A percentile compares a stretch with the other conserved stretches of the same genome.
Evolutionary conservation across 2,329 filamentous ascomycete genomes (phyloP).

Genomic region (Cladosporium sp.): DNA sequence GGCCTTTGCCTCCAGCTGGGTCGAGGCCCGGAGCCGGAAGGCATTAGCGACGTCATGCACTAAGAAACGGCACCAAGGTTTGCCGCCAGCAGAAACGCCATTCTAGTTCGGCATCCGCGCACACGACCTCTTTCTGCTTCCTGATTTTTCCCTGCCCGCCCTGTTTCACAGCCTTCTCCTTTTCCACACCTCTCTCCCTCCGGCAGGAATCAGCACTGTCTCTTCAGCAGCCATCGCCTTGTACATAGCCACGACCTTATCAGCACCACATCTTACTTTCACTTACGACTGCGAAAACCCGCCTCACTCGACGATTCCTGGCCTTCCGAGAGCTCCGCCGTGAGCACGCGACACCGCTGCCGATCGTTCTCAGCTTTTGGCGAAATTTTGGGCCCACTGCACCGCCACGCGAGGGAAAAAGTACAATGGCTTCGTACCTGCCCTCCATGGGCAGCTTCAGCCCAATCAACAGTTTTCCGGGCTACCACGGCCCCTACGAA

Average conservation of each 20-base stretch:
- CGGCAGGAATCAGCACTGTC: constrained; percentile 7
- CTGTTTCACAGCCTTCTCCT: background rate
- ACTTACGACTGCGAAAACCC: background rate
- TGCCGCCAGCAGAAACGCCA: background rate
- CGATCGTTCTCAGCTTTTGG: background rate
- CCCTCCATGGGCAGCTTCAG: constrained; percentile 33
- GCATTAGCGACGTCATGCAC: too few relatives aligned
- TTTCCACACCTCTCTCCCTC: background rate
- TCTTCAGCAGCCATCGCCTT: background rate
- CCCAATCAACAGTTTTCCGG: constrained; percentile 65
- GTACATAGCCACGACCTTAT: background rate
- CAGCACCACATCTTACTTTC: background rate
- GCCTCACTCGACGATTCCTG: background rate
- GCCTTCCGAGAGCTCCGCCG: background rate
- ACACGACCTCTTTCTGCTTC: constrained; percentile 10
- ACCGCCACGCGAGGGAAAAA: background rate
- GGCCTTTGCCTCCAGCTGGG: too few relatives aligned
- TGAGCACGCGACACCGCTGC: constrained; percentile 9
- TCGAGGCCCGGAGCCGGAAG: too few relatives aligned
- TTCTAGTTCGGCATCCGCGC: background rate
- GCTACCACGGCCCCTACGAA: constrained; percentile 69
- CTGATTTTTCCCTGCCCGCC: background rate
- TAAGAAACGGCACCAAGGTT: background rate
- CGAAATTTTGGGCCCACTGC: background rate
- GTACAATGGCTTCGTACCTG: constrained; percentile 7